Base-by-base conservation (phyloP, 208 protist genomes). In the Acanthamoeba lenticulata region DNA sequence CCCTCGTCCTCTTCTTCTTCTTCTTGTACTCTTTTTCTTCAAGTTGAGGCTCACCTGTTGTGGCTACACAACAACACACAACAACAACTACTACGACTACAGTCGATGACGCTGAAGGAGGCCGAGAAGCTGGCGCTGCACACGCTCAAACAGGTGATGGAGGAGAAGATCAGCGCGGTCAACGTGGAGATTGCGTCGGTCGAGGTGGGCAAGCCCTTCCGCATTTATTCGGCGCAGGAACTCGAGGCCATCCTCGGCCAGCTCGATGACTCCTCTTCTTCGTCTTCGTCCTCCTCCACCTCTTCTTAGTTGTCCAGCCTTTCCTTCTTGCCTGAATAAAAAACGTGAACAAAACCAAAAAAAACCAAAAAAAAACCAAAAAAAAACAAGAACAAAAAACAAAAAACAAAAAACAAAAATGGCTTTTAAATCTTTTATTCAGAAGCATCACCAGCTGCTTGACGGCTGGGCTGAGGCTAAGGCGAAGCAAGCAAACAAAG, bases 81-180 rank as follows among this genome's bases (percentile, higher is more conserved):
- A 49, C 44, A 65, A 17, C n/a, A 13, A 21, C 27, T n/a, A 34
- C 72, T 69, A 15, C 38, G 67, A 32, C 55, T 72, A 67, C 77
- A 95, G 95, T 98, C 98, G 49, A 99, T 99, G 97, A 99, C 98
- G 11, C 94, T 99, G 24, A 95, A 95, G 62, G 99, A 99, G 93
- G 99, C 98, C 9, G 98, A 99, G 96, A 97, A 97, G 55, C 96
- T 99, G 9, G 98, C 99, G 21, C 95, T 99, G 36, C 95, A 97
- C 9, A 99, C 99, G 67, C 97, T 99, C 45, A 99, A 99, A 96
- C 98, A 99, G 95, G 99, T 99, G 11, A 99, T 99, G 99, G 99
- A 99, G 95, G 99, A 99, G 90, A 98, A 99, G 94, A 94, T 99
- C 29, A 99, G 97, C 52, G 97, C 97, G 52, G 98, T 97, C 57